Evolutionary conservation across 1,284 basidiomycete species (phyloP).

Genomic region (Cerioporus squamosus): DNA sequence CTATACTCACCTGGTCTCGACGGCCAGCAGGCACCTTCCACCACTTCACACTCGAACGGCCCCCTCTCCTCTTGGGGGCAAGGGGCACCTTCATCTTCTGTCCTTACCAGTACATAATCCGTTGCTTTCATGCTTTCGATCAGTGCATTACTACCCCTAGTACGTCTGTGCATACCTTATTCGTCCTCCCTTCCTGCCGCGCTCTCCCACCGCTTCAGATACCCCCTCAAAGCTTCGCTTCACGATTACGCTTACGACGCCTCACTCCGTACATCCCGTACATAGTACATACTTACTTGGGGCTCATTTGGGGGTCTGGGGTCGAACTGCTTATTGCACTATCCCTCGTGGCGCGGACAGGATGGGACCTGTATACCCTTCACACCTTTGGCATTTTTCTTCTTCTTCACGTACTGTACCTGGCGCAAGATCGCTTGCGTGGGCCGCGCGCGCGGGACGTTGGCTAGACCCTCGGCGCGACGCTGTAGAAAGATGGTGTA

Average conservation of each 20-base stretch:
- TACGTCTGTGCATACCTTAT: not conserved
- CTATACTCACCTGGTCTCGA: conserved; percentile 12
- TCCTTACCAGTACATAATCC: not conserved
- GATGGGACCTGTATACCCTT: conserved; percentile 7
- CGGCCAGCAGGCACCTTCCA: conserved; percentile 12
- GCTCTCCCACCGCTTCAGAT: not conserved
- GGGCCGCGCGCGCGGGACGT: not conserved
- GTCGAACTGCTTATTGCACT: too few species aligned
- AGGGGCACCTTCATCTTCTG: not conserved
- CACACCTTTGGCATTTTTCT: not conserved
- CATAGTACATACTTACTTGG: too few species aligned
- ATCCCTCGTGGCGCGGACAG: not conserved
- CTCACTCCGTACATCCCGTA: not conserved
- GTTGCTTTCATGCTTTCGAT: not conserved
- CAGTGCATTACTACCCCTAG: not conserved
- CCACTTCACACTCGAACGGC: not conserved
- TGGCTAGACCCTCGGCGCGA: not conserved
- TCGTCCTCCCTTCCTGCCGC: not conserved
- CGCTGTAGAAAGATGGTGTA: not conserved
- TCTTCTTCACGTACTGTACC: not conserved
- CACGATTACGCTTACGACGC: not conserved
- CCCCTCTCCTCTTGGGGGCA: not conserved
- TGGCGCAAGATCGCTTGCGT: not conserved
- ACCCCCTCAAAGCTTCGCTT: not conserved
- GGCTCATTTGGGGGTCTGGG: too few species aligned